A percentile compares a stretch with the other conserved stretches of the same genome.
Conservation (phyloP, 2,329 filamentous ascomycete genomes). For the Ascochyta viciae-villosae region DNA sequence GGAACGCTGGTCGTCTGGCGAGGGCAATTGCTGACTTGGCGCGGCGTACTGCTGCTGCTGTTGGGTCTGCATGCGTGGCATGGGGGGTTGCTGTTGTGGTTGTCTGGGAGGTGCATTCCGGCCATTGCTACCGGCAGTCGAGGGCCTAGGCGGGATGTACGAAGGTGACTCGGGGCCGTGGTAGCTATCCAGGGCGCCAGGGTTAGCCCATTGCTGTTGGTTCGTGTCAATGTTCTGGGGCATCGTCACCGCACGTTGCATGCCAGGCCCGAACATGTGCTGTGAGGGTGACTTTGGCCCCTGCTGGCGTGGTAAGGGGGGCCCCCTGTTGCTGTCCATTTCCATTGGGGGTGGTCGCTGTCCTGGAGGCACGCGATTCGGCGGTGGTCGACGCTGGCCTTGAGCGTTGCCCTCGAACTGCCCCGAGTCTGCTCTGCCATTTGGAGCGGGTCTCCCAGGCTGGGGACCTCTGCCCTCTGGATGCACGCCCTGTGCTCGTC, state of each 20-base stretch:
- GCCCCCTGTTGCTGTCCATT: conserved; percentile 21
- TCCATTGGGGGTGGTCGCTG: conserved; percentile 37
- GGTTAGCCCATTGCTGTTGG: conserved; percentile 46
- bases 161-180: conserved; percentile 47
- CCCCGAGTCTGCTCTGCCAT: conserved; percentile 45
- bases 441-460: conserved; percentile 27
- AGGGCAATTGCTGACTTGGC: conserved; percentile 28
- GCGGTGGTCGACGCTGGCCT: conserved; percentile 36
- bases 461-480: conserved; percentile 32
- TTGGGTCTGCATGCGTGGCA: conserved; percentile 32
- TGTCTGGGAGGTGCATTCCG: conserved; percentile 30
- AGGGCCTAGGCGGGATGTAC: conserved; percentile 46
- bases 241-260: conserved; percentile 48
- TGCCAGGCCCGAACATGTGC: conserved; percentile 39
- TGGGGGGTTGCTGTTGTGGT: conserved; percentile 39
- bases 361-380: conserved; percentile 32
- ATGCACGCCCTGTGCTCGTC: conserved; percentile 31
- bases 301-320: conserved; percentile 24
- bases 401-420: conserved; percentile 40
- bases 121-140: conserved; percentile 43
- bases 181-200: conserved; percentile 44
- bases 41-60: conserved; percentile 32
- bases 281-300: conserved; percentile 38
- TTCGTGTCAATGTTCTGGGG: conserved; percentile 38
- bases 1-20: conserved; percentile 43